These are phyloP conservation scores for Cercophora sp. DNA, from an alignment of 495 filamentous ascomycete species.

Conservation along the genomic window DNA sequence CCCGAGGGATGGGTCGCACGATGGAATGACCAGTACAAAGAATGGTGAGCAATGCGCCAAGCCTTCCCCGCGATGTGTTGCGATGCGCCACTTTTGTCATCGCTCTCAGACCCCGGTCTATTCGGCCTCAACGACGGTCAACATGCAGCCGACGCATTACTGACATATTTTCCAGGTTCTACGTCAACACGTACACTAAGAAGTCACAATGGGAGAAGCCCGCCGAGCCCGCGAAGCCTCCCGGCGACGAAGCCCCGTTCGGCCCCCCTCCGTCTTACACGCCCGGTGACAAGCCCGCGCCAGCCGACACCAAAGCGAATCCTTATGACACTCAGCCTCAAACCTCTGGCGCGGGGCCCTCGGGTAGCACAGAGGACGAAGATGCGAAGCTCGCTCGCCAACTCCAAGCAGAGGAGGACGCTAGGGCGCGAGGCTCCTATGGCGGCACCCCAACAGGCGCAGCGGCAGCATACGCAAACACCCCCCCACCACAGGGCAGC, in stretches of 20 bases:
- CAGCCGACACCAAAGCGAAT: constrained; percentile 57
- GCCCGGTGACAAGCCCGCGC: constrained; percentile 33
- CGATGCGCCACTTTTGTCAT: neutral
- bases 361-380: constrained; percentile 43
- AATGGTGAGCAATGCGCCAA: constrained; percentile 58
- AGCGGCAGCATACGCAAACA: constrained; percentile 22
- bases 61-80: neutral
- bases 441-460: constrained; percentile 9
- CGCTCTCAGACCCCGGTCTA: neutral
- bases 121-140: neutral
- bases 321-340: constrained; percentile 50
- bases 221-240: constrained; percentile 52
- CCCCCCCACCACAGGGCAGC: constrained; percentile 15
- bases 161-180: constrained; percentile 59
- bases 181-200: constrained; percentile 79
- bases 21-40: constrained; percentile 69
- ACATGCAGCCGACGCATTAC: neutral
- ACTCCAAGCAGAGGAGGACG: constrained; percentile 80
- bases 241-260: constrained; percentile 37
- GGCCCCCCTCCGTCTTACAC: constrained; percentile 66
- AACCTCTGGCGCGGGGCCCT: constrained; percentile 6
- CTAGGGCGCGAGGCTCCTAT: constrained; percentile 40
- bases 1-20: constrained; percentile 86
- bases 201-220: constrained; percentile 85
- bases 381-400: constrained; percentile 72